Conservation (phyloP, 1,284 basidiomycete species). For the Leucoagaricus sp. region DNA sequence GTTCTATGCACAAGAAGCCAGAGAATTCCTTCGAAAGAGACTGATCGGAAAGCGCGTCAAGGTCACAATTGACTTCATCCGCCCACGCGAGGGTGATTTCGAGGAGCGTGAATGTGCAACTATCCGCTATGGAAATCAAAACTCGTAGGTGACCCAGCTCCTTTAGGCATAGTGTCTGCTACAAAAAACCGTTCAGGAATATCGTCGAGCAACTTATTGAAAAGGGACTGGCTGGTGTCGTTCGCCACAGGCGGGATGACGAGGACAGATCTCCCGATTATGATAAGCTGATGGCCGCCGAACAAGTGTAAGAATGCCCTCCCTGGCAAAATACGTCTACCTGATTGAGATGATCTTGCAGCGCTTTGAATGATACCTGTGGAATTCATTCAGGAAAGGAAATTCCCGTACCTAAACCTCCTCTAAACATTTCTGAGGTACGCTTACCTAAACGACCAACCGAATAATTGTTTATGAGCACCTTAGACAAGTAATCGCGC, state of each 20-base stretch:
- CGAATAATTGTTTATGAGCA: neutral
- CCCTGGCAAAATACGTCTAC: neutral
- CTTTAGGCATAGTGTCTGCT: neutral
- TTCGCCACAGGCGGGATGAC: constrained; percentile 93
- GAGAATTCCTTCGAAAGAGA: constrained; percentile 88
- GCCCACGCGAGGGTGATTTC: constrained; percentile 91
- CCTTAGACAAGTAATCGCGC: constrained; percentile 71
- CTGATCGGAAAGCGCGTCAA: constrained; percentile 90
- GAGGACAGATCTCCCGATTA: constrained; percentile 94
- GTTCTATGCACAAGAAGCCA: constrained; percentile 89
- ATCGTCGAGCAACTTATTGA: constrained; percentile 92
- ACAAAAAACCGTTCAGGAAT: constrained; percentile 54
- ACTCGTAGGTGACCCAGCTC: constrained; percentile 50
- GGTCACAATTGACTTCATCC: constrained; percentile 85
- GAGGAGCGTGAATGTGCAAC: constrained; percentile 93
- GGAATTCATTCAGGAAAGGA: constrained; percentile 96
- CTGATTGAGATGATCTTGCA: constrained; percentile 29
- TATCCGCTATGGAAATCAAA: constrained; percentile 79
- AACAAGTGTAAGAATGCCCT: constrained; percentile 69
- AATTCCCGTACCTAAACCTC: constrained; percentile 66
- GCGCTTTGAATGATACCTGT: constrained; percentile 77
- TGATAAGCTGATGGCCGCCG: constrained; percentile 94
- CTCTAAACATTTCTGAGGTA: constrained; percentile 88
- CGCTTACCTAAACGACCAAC: constrained; percentile 4
- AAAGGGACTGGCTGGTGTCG: constrained; percentile 87